phyloP scores from a whole-genome alignment of 768 basidiomycete genomes.

The Trametes coccinea region DNA sequence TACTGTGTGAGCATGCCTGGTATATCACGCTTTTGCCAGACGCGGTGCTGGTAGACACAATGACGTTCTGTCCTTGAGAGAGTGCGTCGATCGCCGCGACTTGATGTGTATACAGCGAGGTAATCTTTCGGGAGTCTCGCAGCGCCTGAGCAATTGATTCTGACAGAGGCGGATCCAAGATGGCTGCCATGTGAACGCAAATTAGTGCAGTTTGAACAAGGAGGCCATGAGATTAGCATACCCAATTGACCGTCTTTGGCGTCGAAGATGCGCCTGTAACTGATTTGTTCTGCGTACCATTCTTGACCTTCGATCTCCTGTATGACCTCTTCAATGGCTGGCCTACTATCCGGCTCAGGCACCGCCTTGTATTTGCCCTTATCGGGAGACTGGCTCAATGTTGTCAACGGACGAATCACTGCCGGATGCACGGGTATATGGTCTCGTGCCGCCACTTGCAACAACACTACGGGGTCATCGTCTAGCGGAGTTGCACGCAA shows the following conservation, averaged over 20 bases:
- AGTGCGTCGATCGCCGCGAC: conserved; percentile 69
- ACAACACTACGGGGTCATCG: conserved; percentile 62
- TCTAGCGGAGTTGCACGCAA: conserved; percentile 49
- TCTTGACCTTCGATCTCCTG: conserved; percentile 54
- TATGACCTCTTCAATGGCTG: conserved; percentile 58
- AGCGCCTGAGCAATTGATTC: conserved; percentile 56
- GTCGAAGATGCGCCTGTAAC: conserved; percentile 52
- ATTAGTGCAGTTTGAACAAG: neutral
- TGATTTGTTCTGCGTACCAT: conserved; percentile 76
- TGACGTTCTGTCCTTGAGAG: conserved; percentile 61
- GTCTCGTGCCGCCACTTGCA: conserved; percentile 67
- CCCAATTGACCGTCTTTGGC: conserved; percentile 56
- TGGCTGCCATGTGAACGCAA: conserved; percentile 33
- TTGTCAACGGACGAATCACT: conserved; percentile 2
- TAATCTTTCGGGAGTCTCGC: conserved; percentile 57
- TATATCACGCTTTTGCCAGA: conserved; percentile 90
- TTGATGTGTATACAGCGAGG: conserved; percentile 68
- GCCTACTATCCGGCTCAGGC: conserved; percentile 52
- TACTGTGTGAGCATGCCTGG: conserved; percentile 50
- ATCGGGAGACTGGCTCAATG: conserved; percentile 4
- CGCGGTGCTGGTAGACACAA: conserved; percentile 88
- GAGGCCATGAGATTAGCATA: conserved; percentile 23
- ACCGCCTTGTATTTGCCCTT: conserved; percentile 27
- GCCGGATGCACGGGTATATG: conserved; percentile 70
- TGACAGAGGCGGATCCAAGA: conserved; percentile 60